Conservation (phyloP, 441 rosid genomes). For the Syzygium syzygioides region DNA sequence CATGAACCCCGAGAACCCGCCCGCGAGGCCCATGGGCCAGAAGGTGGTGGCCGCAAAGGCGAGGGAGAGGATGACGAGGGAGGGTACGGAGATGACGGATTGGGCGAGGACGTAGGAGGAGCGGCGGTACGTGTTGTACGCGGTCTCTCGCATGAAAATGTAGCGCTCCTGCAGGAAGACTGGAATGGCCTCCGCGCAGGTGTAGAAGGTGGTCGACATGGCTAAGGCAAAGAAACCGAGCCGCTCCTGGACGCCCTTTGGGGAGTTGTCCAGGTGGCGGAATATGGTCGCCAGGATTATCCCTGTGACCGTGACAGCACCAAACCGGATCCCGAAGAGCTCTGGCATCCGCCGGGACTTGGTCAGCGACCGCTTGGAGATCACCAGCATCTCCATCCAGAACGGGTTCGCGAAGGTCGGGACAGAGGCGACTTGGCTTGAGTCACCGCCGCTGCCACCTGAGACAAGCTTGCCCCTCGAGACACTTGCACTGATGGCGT, state of each 20-base stretch:
- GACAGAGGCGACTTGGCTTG: slow-evolving; percentile 29
- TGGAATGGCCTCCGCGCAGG: slow-evolving; percentile 83
- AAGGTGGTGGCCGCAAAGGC: slow-evolving; percentile 59
- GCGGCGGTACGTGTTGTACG: slow-evolving; percentile 81
- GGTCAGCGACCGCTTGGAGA: slow-evolving; percentile 56
- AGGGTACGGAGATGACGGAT: slow-evolving; percentile 55
- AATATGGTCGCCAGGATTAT: slow-evolving; percentile 70
- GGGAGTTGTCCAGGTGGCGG: slow-evolving; percentile 63
- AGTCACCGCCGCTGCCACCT: slow-evolving; percentile 29
- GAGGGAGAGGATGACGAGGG: slow-evolving; percentile 53
- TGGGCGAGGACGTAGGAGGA: slow-evolving; percentile 88
- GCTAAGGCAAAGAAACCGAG: slow-evolving; percentile 82
- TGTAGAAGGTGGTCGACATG: slow-evolving; percentile 83
- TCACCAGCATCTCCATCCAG: slow-evolving; percentile 72
- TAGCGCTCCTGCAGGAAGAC: slow-evolving; percentile 78
- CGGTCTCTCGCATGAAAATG: slow-evolving; percentile 92
- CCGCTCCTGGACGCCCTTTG: slow-evolving; percentile 75
- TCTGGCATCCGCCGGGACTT: slow-evolving; percentile 81
- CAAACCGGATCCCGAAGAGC: slow-evolving; percentile 63
- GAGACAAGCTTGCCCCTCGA: slow-evolving; percentile 14
- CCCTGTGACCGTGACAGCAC: slow-evolving; percentile 69
- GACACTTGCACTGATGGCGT: slow-evolving; percentile 10
- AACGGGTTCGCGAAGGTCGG: slow-evolving; percentile 65
- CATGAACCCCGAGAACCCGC: slow-evolving; percentile 41
- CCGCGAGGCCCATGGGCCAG: slow-evolving; percentile 66